A percentile compares a stretch with the other conserved stretches of the same genome.
These are phyloP conservation scores for Juglanconis sp. DNA, from an alignment of 2,329 filamentous ascomycete genomes.

Conservation along the genomic window DNA sequence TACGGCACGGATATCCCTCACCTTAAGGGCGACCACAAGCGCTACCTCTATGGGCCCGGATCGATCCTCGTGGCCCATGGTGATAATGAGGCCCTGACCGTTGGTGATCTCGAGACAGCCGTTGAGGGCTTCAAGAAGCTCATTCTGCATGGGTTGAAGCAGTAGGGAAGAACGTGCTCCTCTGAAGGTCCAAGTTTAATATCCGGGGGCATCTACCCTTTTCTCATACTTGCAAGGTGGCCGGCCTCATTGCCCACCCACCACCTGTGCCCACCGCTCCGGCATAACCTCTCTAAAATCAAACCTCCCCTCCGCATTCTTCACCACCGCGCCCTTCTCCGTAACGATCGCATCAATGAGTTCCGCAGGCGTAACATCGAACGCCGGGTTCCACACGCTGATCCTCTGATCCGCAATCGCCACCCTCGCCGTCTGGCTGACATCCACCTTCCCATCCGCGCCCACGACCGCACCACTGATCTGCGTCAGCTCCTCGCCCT, in stretches of 20 bases:
- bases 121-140: slow-evolving; percentile 76
- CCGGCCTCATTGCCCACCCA: slow-evolving; percentile 17
- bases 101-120: slow-evolving; percentile 71
- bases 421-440: slow-evolving; percentile 63
- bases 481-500: slow-evolving; percentile 76
- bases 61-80: slow-evolving; percentile 86
- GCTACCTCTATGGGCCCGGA: slow-evolving; percentile 65
- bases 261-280: slow-evolving; percentile 47
- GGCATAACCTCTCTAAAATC: slow-evolving; percentile 56
- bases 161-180: neutral
- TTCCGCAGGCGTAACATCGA: slow-evolving; percentile 86
- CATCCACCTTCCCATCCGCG: slow-evolving; percentile 61
- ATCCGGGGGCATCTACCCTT: neutral
- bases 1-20: slow-evolving; percentile 92
- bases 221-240: neutral
- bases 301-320: slow-evolving; percentile 68
- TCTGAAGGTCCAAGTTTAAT: neutral
- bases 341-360: slow-evolving; percentile 94
- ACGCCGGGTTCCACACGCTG: slow-evolving; percentile 92
- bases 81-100: slow-evolving; percentile 74
- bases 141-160: slow-evolving; percentile 53
- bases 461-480: slow-evolving; percentile 73
- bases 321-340: slow-evolving; percentile 82
- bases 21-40: slow-evolving; percentile 63
- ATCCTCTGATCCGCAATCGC: slow-evolving; percentile 78